Conservation (phyloP, 345 rosid genomes). For the Brassica juncea region DNA sequence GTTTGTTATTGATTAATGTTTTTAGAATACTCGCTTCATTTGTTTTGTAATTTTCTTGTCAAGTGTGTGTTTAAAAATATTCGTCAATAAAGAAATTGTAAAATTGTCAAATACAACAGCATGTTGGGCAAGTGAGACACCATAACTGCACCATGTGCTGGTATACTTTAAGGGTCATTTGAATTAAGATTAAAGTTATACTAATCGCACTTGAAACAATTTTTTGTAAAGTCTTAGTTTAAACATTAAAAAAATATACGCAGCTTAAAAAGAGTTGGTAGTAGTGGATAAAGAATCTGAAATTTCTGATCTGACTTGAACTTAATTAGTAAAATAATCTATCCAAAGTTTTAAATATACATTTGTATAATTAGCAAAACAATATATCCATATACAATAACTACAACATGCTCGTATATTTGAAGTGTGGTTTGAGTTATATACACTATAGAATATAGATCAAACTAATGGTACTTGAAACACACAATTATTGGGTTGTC, state of each 20-base stretch:
- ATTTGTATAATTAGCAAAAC: neutral
- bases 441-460: no score
- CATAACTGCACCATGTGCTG: neutral
- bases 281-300: neutral
- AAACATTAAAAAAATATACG: neutral
- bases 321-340: neutral
- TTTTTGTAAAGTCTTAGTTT: neutral
- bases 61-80: neutral
- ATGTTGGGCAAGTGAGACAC: neutral
- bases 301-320: neutral
- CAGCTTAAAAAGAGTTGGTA: neutral
- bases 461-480: no score
- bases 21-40: neutral
- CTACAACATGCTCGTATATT: neutral
- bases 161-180: neutral
- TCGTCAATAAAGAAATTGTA: neutral
- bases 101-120: neutral
- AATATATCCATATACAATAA: neutral
- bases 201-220: neutral
- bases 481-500: no score
- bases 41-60: constrained; percentile 1
- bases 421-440: neutral
- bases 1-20: neutral
- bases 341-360: neutral
- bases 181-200: neutral